Base-by-base conservation (phyloP, 108 stramenopile species). In the Chaetoceros tenuissimus region DNA sequence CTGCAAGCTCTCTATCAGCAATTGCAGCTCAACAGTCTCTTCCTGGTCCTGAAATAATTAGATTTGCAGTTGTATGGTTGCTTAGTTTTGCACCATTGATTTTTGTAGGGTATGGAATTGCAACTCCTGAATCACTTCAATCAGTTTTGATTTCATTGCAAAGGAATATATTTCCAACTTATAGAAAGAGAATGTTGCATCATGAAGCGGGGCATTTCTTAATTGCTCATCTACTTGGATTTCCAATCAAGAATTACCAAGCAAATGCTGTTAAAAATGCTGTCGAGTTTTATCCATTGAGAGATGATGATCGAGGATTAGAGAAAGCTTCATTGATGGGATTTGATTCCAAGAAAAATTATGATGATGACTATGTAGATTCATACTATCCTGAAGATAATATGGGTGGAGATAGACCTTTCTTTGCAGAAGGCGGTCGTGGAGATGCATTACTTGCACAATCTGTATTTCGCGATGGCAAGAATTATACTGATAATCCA, bases 161-260 rank as follows among this genome's bases (percentile, higher is more conserved):
- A 59, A 69, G 89, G 26, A 28, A 61, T 29, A 44, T 87, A 5
- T 91, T 91, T 73, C 89, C 84, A 17, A 69, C 79, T 1, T 91
- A 85, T 50, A 68, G 84, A 23, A 70, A 85, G 49, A 68, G 89
- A 27, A 85, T 87, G 81, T 58, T 87, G 31, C 89, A 91, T 48
- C 89, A 91, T 56, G 89, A 91, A 59, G 89, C 89, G 1, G 89
- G 85, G 16, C 89, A 91, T 61, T 87, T 87, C 67, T 61, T 91
- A 43, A 67, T 91, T 40, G 83, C 80, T 0, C 81, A 91, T 57
- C 54, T 91, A 24, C 60, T 87, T 5, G 89, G 89, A 17, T 75
- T 68, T 54, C 89, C 89, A 5, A 77, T 91, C 20, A 60, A 77
- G 20, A 69, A 66, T 8, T 91, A 87, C 53, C 63, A 49, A 40